These are phyloP conservation scores for Actinidia polygama DNA, from an alignment of 179 eudicot genomes.

Conservation along the genomic window DNA sequence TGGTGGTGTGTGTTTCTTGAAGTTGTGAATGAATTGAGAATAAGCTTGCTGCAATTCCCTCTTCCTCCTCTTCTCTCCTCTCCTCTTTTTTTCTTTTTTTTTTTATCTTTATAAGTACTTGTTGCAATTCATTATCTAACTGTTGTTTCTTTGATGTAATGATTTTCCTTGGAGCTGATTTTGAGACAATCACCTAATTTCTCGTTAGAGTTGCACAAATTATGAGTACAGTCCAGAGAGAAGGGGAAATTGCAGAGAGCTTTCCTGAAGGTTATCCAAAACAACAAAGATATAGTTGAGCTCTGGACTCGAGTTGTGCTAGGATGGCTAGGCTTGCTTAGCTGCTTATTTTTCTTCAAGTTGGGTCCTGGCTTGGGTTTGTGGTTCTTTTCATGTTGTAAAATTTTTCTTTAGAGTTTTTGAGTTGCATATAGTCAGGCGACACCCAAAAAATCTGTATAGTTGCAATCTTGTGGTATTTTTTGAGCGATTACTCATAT, in stretches of 20 bases:
- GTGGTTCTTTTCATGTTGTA: no score
- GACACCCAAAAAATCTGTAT: no score
- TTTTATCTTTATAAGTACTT: no score
- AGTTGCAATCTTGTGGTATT: no score
- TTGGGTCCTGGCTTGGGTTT: no score
- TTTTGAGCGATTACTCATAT: no score
- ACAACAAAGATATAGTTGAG: slow-evolving; percentile 71
- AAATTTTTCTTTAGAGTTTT: no score
- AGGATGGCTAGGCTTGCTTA: no score
- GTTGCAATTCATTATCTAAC: not conserved
- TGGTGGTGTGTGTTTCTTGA: not conserved
- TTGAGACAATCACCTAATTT: slow-evolving; percentile 61
- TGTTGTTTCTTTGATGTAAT: not conserved
- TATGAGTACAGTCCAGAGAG: slow-evolving; percentile 57
- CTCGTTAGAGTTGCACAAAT: slow-evolving; percentile 64
- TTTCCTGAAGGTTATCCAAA: slow-evolving; percentile 66
- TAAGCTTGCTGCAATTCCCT: slow-evolving; percentile 11
- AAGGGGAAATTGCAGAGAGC: slow-evolving; percentile 67
- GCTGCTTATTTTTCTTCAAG: no score
- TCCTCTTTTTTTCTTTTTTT: no score
- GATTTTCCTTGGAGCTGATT: slow-evolving; percentile 49
- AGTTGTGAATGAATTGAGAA: not conserved
- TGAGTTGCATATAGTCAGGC: no score
- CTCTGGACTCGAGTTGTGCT: slow-evolving; percentile 44
- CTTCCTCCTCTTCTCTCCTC: no score